Conservation (phyloP, 1,284 basidiomycete species). For the Ceratobasidium sp. region DNA sequence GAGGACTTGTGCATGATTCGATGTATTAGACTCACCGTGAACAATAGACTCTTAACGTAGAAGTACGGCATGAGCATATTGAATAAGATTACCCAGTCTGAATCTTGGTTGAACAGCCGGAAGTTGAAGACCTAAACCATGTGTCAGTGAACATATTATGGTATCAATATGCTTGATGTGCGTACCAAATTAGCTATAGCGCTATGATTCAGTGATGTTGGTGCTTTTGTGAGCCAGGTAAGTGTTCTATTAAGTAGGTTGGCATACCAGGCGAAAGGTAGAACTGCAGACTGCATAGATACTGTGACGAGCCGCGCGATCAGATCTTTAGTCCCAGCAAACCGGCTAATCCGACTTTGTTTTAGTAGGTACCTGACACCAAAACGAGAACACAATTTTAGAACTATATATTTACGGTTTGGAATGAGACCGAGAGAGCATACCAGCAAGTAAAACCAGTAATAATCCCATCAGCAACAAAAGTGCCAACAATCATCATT, state of each 20-base stretch:
- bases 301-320: slow-evolving; percentile 21
- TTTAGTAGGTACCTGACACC: slow-evolving; percentile 23
- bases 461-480: slow-evolving; percentile 25
- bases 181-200: slow-evolving; percentile 23
- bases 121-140: slow-evolving; percentile 30
- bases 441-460: slow-evolving; percentile 40
- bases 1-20: neutral
- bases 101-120: neutral
- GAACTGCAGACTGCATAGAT: slow-evolving; percentile 40
- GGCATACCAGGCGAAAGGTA: slow-evolving; percentile 30
- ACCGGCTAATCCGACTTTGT: slow-evolving; percentile 2
- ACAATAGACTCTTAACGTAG: slow-evolving; percentile 34
- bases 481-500: slow-evolving; percentile 33
- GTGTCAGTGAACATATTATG: neutral
- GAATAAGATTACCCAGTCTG: slow-evolving; percentile 16
- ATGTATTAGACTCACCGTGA: slow-evolving; percentile 9
- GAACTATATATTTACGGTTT: neutral
- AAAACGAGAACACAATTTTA: neutral
- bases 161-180: neutral
- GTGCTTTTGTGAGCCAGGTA: neutral
- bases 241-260: neutral
- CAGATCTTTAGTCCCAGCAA: slow-evolving; percentile 22
- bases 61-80: slow-evolving; percentile 36
- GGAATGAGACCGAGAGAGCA: neutral
- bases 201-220: neutral